phyloP scores from a whole-genome alignment of 257 asterid species.

The Lycium barbarum region DNA sequence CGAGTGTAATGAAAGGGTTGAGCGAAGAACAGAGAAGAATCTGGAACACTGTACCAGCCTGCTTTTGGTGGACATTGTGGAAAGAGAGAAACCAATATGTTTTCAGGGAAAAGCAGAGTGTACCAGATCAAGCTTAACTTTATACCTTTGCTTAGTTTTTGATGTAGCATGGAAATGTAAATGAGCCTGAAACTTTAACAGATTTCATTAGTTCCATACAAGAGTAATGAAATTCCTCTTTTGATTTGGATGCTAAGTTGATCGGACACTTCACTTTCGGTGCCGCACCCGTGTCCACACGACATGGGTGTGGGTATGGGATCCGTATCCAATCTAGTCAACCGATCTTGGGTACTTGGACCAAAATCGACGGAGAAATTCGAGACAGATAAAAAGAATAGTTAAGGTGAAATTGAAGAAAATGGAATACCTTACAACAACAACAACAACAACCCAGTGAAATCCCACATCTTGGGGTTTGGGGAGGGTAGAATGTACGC shows the following conservation, averaged over 20 bases:
- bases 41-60: conserved; percentile 11
- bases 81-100: conserved; percentile 6
- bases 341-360: too few relatives aligned
- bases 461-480: too few relatives aligned
- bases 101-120: background rate
- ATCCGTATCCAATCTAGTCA: too few relatives aligned
- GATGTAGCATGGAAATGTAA: conserved; percentile 1
- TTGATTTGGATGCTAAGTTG: background rate
- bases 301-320: too few relatives aligned
- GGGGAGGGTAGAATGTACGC: too few relatives aligned
- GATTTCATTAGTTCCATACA: background rate
- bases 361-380: too few relatives aligned
- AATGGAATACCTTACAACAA: too few relatives aligned
- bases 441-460: too few relatives aligned
- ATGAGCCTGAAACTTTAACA: background rate
- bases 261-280: too few relatives aligned
- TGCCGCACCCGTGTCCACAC: too few relatives aligned
- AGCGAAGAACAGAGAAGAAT: conserved; percentile 4
- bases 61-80: conserved; percentile 4
- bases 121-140: conserved; percentile 24
- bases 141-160: background rate
- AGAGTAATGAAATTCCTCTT: background rate
- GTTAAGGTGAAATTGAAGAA: too few relatives aligned
- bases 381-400: too few relatives aligned
- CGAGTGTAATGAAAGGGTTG: background rate